Evolutionary conservation across 176 grass and related monocot genomes (phyloP).

Genomic region (Oropetium thomaeum): DNA sequence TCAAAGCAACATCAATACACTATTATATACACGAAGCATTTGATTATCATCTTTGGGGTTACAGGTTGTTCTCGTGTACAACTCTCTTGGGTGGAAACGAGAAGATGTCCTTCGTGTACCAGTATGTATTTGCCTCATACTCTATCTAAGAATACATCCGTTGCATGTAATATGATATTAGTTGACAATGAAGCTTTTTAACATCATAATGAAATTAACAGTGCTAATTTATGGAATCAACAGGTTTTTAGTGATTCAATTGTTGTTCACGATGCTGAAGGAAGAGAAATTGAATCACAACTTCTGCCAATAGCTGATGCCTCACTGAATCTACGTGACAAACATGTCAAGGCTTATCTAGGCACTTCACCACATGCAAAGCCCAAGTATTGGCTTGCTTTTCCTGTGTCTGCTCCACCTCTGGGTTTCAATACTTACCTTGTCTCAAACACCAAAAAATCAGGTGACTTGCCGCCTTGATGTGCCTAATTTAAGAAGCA

Average conservation of each 20-base stretch:
- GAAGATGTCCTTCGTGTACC: conserved; percentile 82
- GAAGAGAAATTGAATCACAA: conserved; percentile 86
- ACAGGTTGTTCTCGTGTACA: conserved; percentile 86
- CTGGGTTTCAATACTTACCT: conserved; percentile 94
- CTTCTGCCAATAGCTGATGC: conserved; percentile 63
- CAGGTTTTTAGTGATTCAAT: conserved; percentile 76
- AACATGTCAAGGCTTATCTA: conserved; percentile 70
- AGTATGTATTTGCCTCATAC: conserved; percentile 44
- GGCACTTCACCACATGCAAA: conserved; percentile 42
- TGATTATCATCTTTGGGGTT: conserved; percentile 20
- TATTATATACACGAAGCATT: not conserved
- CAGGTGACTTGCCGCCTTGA: conserved; percentile 52
- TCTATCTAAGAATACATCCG: not conserved
- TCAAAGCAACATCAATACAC: conserved; percentile 3
- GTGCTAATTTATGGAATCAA: conserved; percentile 32
- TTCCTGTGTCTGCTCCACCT: conserved; percentile 66
- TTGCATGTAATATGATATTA: not conserved
- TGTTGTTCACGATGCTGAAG: conserved; percentile 78
- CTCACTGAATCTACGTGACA: conserved; percentile 57
- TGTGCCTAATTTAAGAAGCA: not conserved
- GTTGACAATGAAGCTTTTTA: conserved; percentile 4
- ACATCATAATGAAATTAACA: conserved; percentile 21
- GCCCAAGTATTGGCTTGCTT: conserved; percentile 93
- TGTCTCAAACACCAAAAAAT: conserved; percentile 57
- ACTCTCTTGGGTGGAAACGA: conserved; percentile 93